phyloP scores from a whole-genome alignment of 1,139 yeast species.

The Diutina pseudorugosa region DNA sequence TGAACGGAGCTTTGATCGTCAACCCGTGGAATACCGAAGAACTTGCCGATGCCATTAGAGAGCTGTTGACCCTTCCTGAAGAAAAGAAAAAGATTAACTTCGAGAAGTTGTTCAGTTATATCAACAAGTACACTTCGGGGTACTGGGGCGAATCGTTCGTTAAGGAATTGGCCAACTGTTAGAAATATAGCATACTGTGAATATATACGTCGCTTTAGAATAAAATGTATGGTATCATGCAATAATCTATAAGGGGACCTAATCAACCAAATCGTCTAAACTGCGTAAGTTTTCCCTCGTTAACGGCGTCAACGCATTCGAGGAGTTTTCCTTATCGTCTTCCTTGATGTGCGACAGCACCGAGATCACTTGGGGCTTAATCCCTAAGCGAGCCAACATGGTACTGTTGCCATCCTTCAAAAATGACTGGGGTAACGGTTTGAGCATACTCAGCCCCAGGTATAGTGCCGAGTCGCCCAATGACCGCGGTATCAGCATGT shows the following conservation, averaged over 20 bases:
- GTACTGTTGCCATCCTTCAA: conserved; percentile 12
- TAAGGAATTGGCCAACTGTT: conserved; percentile 51
- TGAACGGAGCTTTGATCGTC: conserved; percentile 86
- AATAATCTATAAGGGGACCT: conserved; percentile 2
- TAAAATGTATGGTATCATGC: neutral
- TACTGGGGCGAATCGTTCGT: conserved; percentile 98
- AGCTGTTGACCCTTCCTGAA: conserved; percentile 72
- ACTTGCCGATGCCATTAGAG: conserved; percentile 72
- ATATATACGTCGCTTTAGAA: neutral
- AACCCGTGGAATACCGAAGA: conserved; percentile 99
- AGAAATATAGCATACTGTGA: neutral
- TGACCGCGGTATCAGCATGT: neutral
- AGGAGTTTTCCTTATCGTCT: conserved; percentile 10
- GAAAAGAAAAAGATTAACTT: conserved; percentile 73
- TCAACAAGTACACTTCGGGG: conserved; percentile 85
- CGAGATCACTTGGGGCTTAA: conserved; percentile 32
- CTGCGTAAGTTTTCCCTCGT: conserved; percentile 20
- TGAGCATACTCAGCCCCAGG: neutral
- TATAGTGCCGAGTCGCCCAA: neutral
- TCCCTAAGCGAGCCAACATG: conserved; percentile 28
- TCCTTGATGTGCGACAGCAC: conserved; percentile 9
- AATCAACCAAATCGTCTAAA: conserved; percentile 19
- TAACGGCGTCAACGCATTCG: conserved; percentile 11
- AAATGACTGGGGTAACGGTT: neutral
- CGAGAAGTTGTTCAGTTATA: conserved; percentile 71